Percentiles rank a stretch among this genome's conserved stretches.
These are phyloP conservation scores for Colletotrichum karsti DNA, from an alignment of 2,329 filamentous ascomycete species.

Conservation along the genomic window DNA sequence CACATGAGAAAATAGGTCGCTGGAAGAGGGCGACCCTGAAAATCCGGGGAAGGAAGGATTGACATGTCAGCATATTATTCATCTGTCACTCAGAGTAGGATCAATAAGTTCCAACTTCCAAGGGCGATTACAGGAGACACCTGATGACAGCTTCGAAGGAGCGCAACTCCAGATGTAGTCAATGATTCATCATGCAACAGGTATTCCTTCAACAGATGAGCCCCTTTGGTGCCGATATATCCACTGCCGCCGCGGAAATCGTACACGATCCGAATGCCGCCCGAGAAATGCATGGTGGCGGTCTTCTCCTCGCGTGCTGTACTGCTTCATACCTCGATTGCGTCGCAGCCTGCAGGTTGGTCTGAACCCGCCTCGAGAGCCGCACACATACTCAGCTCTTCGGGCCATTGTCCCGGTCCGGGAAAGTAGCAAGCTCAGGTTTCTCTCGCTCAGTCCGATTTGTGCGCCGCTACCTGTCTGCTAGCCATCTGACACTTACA, in stretches of 20 bases:
- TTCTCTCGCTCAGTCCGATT: background rate
- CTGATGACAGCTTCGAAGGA: background rate
- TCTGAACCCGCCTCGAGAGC: constrained; percentile 5
- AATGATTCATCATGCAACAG: constrained; percentile 2
- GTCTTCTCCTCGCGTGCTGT: background rate
- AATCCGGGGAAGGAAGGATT: background rate
- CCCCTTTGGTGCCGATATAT: constrained; percentile 10
- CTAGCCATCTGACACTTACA: background rate
- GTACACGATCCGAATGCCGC: constrained; percentile 14
- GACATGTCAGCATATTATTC: background rate
- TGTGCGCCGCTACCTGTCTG: background rate
- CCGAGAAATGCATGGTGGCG: constrained; percentile 26
- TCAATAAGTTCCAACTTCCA: background rate
- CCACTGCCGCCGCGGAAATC: background rate
- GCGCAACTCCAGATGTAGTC: background rate
- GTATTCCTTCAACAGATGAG: background rate
- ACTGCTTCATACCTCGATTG: background rate
- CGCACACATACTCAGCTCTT: constrained; percentile 1
- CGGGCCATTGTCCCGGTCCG: background rate
- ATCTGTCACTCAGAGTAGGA: background rate
- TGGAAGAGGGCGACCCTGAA: background rate
- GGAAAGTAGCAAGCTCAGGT: background rate
- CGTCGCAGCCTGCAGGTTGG: constrained; percentile 14
- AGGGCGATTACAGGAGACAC: background rate
- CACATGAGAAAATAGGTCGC: background rate